A percentile compares a stretch with the other conserved stretches of the same genome.
Conservation (phyloP, 805 yeast genomes). For the Kluyveromyces aestuarii region DNA sequence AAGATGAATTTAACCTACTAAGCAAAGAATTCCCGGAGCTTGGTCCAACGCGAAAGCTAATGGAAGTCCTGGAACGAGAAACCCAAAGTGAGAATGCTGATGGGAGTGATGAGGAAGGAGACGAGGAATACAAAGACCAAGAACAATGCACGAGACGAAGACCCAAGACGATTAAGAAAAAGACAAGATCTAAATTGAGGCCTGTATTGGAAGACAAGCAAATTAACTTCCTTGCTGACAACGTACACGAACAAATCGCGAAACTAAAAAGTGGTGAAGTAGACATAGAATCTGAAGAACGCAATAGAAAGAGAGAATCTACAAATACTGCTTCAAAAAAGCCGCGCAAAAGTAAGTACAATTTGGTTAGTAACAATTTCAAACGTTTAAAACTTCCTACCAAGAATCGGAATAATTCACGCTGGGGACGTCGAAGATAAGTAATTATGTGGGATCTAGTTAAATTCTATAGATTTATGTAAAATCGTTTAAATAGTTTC, state of each 20-base stretch:
- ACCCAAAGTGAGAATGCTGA: neutral
- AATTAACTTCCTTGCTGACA: slow-evolving; percentile 4
- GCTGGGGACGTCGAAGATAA: slow-evolving; percentile 30
- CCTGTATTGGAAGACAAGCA: slow-evolving; percentile 2
- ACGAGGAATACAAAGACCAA: neutral
- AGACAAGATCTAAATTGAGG: slow-evolving; percentile 2
- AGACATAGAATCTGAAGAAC: slow-evolving; percentile 5
- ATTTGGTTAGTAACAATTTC: slow-evolving; percentile 38
- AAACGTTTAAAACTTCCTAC: slow-evolving; percentile 45
- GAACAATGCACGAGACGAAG: neutral
- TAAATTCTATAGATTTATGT: neutral
- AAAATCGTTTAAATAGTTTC: neutral
- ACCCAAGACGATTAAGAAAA: slow-evolving; percentile 1
- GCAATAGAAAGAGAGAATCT: slow-evolving; percentile 2
- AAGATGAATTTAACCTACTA: slow-evolving; percentile 11
- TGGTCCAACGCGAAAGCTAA: neutral
- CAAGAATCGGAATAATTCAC: slow-evolving; percentile 35
- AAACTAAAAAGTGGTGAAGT: slow-evolving; percentile 18
- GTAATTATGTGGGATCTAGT: neutral
- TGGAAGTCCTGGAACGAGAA: neutral
- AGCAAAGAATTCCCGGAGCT: slow-evolving; percentile 10
- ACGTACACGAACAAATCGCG: slow-evolving; percentile 18
- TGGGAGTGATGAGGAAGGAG: too few species aligned
- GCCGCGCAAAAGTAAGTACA: slow-evolving; percentile 21
- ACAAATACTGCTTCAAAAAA: slow-evolving; percentile 4